Conservation (phyloP, 176 grass and related monocot species). For the Bonia amplexicaulis region DNA sequence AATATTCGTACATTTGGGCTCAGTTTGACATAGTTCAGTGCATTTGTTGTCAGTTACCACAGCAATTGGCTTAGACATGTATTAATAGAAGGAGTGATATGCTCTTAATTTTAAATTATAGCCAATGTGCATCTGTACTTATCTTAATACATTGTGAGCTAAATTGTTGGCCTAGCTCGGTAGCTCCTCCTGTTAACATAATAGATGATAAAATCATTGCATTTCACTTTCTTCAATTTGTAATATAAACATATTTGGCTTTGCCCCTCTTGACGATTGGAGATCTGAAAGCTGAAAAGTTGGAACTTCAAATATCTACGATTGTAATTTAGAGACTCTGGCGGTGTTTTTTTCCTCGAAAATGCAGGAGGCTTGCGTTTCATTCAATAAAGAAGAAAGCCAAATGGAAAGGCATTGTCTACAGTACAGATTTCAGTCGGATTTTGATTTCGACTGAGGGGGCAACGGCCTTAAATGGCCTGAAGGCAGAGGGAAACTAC, state of each 20-base stretch:
- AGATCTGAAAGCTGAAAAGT: conserved; percentile 11
- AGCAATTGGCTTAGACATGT: not conserved
- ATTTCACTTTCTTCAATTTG: not conserved
- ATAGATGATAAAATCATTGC: not conserved
- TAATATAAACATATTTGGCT: not conserved
- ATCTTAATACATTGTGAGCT: not conserved
- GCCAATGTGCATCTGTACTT: not conserved
- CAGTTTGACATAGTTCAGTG: not conserved
- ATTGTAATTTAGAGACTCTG: not conserved
- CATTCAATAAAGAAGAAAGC: no score
- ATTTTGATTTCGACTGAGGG: no score
- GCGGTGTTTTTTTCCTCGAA: not conserved
- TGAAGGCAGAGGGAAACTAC: no score
- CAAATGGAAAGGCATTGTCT: no score
- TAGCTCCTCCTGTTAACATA: not conserved
- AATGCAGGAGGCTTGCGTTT: no score
- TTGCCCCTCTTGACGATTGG: not conserved
- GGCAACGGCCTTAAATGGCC: no score
- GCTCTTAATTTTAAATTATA: not conserved
- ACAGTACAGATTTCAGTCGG: no score
- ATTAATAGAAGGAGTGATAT: not conserved
- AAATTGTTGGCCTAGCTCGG: not conserved
- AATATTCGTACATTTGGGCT: conserved; percentile 17
- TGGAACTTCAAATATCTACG: not conserved
- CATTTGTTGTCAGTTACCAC: not conserved